Evolutionary conservation across 441 rosid genomes (phyloP).

Genomic region (Arabidopsis hybrid): DNA sequence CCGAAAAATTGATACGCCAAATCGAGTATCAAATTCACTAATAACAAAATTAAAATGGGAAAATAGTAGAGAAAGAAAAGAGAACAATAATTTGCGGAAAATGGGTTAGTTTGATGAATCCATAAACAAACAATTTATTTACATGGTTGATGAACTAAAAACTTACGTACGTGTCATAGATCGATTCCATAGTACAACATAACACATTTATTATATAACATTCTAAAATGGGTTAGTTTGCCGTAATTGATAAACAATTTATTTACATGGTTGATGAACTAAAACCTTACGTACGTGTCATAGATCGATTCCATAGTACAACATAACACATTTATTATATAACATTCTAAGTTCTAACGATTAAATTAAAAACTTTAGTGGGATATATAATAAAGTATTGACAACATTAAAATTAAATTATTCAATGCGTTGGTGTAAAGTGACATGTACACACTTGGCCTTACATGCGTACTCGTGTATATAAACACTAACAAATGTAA

Average conservation of each 20-base stretch:
- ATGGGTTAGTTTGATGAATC: slow-evolving; percentile 21
- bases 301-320: slow-evolving; percentile 32
- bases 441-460: slow-evolving; percentile 42
- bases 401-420: slow-evolving; percentile 17
- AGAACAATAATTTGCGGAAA: slow-evolving; percentile 12
- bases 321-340: slow-evolving; percentile 24
- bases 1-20: slow-evolving; percentile 32
- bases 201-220: slow-evolving; percentile 18
- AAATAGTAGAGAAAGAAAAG: neutral
- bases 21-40: slow-evolving; percentile 27
- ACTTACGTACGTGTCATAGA: slow-evolving; percentile 39
- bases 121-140: neutral
- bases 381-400: slow-evolving; percentile 22
- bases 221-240: no score
- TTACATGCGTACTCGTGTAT: slow-evolving; percentile 41
- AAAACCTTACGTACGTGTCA: slow-evolving; percentile 42
- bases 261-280: slow-evolving; percentile 33
- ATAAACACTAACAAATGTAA: slow-evolving; percentile 38
- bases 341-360: neutral
- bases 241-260: slow-evolving; percentile 23
- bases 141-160: slow-evolving; percentile 35
- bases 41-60: neutral
- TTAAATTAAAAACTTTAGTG: slow-evolving; percentile 7
- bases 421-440: slow-evolving; percentile 47
- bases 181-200: slow-evolving; percentile 36